Conservation (phyloP, 345 rosid species). For the Gossypium arboreum region DNA sequence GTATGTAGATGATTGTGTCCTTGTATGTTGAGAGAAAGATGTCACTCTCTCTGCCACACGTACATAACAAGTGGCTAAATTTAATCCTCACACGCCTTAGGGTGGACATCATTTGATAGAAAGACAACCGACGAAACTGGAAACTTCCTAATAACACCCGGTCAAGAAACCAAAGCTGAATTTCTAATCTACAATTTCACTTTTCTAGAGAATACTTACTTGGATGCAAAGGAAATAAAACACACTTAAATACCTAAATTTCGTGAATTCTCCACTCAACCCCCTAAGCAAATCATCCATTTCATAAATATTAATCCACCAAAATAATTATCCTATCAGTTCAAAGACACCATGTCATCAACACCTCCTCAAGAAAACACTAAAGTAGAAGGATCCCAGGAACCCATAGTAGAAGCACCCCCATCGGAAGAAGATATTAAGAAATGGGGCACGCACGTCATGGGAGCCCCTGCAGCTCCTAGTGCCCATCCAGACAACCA, state of each 20-base stretch:
- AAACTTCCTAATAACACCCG: slow-evolving; percentile 16
- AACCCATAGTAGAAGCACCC: background rate
- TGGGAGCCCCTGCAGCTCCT: slow-evolving; percentile 84
- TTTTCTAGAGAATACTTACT: slow-evolving; percentile 14
- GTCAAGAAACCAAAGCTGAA: too few relatives aligned
- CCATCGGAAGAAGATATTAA: slow-evolving; percentile 37
- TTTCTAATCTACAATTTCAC: background rate
- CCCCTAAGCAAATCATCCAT: background rate
- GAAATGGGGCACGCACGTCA: slow-evolving; percentile 77
- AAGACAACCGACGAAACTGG: background rate
- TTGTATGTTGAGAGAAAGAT: too few relatives aligned
- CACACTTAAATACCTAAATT: too few relatives aligned
- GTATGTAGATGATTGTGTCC: too few relatives aligned
- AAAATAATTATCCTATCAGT: background rate
- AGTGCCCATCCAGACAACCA: slow-evolving; percentile 81
- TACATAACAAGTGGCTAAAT: background rate
- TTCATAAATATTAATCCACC: background rate
- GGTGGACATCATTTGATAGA: background rate
- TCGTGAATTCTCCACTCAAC: background rate
- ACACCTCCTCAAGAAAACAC: slow-evolving; percentile 2
- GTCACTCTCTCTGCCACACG: too few relatives aligned
- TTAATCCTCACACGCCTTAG: background rate
- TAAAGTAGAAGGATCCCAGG: background rate
- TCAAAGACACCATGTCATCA: slow-evolving; percentile 13
- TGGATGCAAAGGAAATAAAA: slow-evolving; percentile 16